Evolutionary conservation across 148 eudicot genomes (phyloP).

Genomic region (Polygonum aviculare): DNA sequence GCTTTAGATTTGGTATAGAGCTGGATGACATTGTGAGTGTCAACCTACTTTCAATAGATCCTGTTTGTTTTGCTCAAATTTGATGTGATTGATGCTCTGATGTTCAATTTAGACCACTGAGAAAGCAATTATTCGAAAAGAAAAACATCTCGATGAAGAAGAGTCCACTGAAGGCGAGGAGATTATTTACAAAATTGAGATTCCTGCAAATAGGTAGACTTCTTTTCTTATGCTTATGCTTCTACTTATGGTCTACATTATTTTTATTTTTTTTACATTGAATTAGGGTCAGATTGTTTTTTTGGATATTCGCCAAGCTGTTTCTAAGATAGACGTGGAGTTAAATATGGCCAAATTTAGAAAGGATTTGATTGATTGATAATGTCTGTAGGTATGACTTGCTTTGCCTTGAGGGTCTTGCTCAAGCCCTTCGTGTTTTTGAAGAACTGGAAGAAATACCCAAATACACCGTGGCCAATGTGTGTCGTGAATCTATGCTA

Average conservation of each 20-base stretch:
- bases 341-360: neutral
- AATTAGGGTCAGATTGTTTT: neutral
- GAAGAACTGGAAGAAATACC: slow-evolving; percentile 66
- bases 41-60: neutral
- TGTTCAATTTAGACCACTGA: slow-evolving; percentile 63
- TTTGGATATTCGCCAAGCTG: neutral
- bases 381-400: slow-evolving; percentile 65
- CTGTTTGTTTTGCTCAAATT: neutral
- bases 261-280: neutral
- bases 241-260: neutral
- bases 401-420: slow-evolving; percentile 94
- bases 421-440: slow-evolving; percentile 69
- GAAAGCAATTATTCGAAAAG: slow-evolving; percentile 79
- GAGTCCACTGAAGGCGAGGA: slow-evolving; percentile 61
- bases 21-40: slow-evolving; percentile 83
- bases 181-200: slow-evolving; percentile 86
- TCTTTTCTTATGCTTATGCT: neutral
- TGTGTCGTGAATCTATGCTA: slow-evolving; percentile 41
- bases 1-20: slow-evolving; percentile 93
- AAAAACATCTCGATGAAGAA: slow-evolving; percentile 68
- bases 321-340: neutral
- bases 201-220: slow-evolving; percentile 80
- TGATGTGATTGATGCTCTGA: neutral
- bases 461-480: slow-evolving; percentile 34
- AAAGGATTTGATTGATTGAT: neutral